Base-by-base conservation (phyloP, 2,329 filamentous ascomycete species). In the Xylaria arbuscula region DNA sequence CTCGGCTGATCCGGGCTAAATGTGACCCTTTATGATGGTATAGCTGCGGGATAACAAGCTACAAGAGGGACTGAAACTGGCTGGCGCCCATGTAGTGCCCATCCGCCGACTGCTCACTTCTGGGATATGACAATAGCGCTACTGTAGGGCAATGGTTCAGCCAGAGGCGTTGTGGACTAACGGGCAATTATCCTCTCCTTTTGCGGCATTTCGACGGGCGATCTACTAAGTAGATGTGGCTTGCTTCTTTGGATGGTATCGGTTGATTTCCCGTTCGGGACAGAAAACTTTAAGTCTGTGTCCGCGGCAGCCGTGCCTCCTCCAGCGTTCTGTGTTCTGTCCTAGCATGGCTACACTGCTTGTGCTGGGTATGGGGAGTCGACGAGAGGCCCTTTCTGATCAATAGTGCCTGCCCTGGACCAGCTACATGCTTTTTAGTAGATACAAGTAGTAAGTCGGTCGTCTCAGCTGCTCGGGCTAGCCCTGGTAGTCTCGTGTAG, bases 1-100 rank as follows among this genome's bases (percentile, higher is more conserved):
- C 53, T 66, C 62, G 67, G 63, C 62, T 69, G 62, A 66, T 28
- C 54, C 62, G 62, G 66, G 66, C 66, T 58, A 66, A 69, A 62
- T 69, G 54, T 56, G 53, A 55, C 54, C 56, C 57, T 66, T 65
- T 28, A 19, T 42, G 58, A 15, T 51, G 56, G 53, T 50, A 68
- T 53, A 17, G 13, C 17, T 42, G 24, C 24, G 40, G 55, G 22
- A 42, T 57, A 42, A n/a, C 19, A 28, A 57, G 28, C 28, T 32
- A 59, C 5, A 48, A 36, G 38, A 55, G n/a, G 28, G 13, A 54
- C 19, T 15, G 28, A 42, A 17, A 40, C 34, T 50, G 22, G 28
- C 55, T 57, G 15, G 17, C 24, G 55, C 22, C 40, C 24, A 57
- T 9, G 38, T 45, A 57, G 38, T 17, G 38, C 55, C 40, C 59